Evolutionary conservation across 1,139 yeast genomes (phyloP), one percentile per base, ranked within the genome.

Genomic region (Komagataea norvegica): DNA sequence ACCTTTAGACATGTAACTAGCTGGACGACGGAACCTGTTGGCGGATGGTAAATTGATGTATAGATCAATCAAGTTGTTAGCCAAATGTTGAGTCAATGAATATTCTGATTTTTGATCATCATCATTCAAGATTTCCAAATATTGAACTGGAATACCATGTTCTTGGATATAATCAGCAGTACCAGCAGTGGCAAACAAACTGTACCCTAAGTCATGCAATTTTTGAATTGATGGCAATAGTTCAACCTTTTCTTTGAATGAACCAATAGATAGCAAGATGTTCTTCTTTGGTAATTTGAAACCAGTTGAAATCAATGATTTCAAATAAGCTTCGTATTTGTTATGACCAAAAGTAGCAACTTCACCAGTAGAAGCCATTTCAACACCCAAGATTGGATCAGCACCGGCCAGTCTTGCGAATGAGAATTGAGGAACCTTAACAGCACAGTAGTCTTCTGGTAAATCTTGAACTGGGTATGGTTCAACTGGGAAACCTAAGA

Each of bases 291-390:
- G 98, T 51, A 89, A 70, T 58, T 79, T 80, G 78, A 93, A 88
- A 24, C 98, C 98, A 45, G 97, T 87, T 14, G 98, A 88, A 45
- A 91, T 72, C 62, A 91, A 74, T 27, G 97, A 84, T 68, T 93
- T 91, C 67, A 93, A 68, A 68, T 93, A 93, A 23, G 98, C 98
- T 68, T 93, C 98, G 58, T 88, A 88, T 66, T 91, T 89, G 73
- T 91, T 82, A 60, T 74, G 87, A 57, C 98, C 99, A 61, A 93
- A 89, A 48, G 94, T 79, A 37, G 99, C 99, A 57, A 91, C 98
- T 67, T 91, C 98, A 75, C 98, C 98, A 46, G 98, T 91, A 20
- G 97, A 89, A 26, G 98, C 97, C 98, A 91, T 91, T 67, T 91
- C 98, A 52, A 91, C 98, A 67, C 98, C 98, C 52, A 91, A 73